phyloP scores from a whole-genome alignment of 192 early-diverging fungal genomes.

The Umbelopsis ramanniana region DNA sequence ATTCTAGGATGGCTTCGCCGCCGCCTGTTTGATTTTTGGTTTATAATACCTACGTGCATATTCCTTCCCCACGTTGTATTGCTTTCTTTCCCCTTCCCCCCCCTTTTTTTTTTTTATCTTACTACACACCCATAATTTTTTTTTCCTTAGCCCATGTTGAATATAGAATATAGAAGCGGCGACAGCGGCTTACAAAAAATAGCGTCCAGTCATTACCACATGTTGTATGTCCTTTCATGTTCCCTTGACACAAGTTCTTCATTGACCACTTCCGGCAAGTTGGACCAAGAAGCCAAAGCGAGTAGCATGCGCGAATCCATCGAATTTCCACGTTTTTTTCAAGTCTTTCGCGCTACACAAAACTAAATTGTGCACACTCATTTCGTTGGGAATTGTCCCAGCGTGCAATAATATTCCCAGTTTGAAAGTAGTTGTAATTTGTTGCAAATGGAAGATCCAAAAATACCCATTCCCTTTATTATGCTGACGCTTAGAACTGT shows the following conservation, averaged over 20 bases:
- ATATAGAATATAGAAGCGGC: not conserved
- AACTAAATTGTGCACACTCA: not conserved
- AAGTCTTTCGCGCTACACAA: slow-evolving; percentile 12
- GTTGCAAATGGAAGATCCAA: too few species aligned
- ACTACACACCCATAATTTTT: not conserved
- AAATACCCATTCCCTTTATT: too few species aligned
- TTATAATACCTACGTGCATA: too few species aligned
- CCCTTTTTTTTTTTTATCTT: not conserved
- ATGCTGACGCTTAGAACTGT: not conserved
- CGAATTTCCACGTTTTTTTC: slow-evolving; percentile 4
- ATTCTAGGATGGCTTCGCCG: too few species aligned
- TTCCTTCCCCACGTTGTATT: too few species aligned
- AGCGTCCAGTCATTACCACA: not conserved
- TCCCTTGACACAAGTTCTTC: not conserved
- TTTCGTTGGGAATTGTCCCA: not conserved
- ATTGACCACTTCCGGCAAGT: not conserved
- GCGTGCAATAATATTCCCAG: too few species aligned
- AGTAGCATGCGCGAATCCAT: not conserved
- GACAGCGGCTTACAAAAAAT: not conserved
- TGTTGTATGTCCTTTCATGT: not conserved
- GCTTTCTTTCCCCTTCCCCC: not conserved
- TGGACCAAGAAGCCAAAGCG: not conserved
- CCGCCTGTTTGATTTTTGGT: not conserved
- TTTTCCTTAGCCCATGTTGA: not conserved
- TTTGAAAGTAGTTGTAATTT: too few species aligned